Base-by-base conservation (phyloP, 768 basidiomycete genomes). In the Candolleomyces efflorescens region DNA sequence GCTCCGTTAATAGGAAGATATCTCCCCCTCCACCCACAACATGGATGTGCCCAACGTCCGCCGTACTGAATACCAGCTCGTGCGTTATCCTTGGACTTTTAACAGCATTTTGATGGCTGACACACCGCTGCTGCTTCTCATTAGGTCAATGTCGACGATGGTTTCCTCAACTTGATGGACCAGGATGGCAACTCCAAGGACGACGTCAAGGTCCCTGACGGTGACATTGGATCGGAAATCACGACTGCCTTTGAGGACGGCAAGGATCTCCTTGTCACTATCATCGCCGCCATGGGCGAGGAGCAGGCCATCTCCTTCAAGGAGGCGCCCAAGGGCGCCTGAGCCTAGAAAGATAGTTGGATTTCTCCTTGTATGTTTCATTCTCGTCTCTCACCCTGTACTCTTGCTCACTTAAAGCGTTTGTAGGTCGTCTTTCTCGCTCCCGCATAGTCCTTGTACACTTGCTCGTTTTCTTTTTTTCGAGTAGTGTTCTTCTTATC, bases 11-110 rank as follows among this genome's bases (percentile, higher is more conserved):
- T 71, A 92, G 90, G 92, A 94, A 84, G 92, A 92, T 82, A 91
- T 94, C 74, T 92, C 72, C 66, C 93, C 93, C 67, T 96, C 94
- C 70, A 99, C 96, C 73, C 97, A 99, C 85, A 99, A 99, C 82
- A 94, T 99, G 92, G 95, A 98, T 65, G 96, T 97, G 68, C 96
- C 96, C 73, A 91, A 97, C 77, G 94, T 99, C 71, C 60, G 26
- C 50, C 91, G 96, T 72, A 81, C 77, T 60, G 97, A 99, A 85
- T 98, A 87, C 82, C 82, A 88, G 68, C 87, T 99, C 69, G 90
- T 93, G 71, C 68, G 80, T n/a, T 49, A 15, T 24, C 32, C 6
- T 11, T 2, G 7, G 9, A 5, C 32, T 32, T 32, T n/a, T 47
- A 22, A 37, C 56, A 12, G 22, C 48, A 53, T 60, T 53, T 22